Conservation (phyloP, 768 basidiomycete species). For the Suillus ampliporus region DNA sequence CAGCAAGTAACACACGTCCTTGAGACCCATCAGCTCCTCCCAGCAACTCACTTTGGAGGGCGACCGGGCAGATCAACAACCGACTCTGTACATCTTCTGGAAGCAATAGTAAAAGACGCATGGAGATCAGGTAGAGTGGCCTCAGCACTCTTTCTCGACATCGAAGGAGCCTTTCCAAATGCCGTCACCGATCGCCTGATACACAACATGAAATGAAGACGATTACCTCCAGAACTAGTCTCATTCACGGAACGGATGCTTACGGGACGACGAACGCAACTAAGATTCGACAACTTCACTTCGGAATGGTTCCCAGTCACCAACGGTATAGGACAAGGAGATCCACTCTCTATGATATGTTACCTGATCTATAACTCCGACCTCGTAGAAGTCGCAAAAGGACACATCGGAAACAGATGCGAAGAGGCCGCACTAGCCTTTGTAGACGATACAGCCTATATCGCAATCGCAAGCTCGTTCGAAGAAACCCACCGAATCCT, state of each 20-base stretch:
- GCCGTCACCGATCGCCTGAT: conserved; percentile 35
- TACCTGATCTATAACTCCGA: conserved; percentile 41
- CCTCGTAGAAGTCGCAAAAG: conserved; percentile 16
- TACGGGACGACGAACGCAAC: background rate
- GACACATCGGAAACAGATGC: background rate
- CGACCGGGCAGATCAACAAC: conserved; percentile 44
- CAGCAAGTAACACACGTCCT: conserved; percentile 31
- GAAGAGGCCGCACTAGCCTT: conserved; percentile 32
- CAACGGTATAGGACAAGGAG: conserved; percentile 40
- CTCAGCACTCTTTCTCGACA: conserved; percentile 46
- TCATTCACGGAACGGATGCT: conserved; percentile 18
- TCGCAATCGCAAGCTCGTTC: conserved; percentile 31
- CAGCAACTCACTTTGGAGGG: conserved; percentile 44
- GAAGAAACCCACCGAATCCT: conserved; percentile 26
- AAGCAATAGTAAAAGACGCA: conserved; percentile 41
- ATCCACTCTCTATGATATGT: conserved; percentile 35
- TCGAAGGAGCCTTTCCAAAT: conserved; percentile 51
- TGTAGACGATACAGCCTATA: conserved; percentile 35
- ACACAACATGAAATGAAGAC: conserved; percentile 32
- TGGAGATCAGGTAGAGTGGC: conserved; percentile 43
- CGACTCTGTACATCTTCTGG: conserved; percentile 41
- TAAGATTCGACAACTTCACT: conserved; percentile 28
- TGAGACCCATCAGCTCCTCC: conserved; percentile 41
- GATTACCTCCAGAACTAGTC: conserved; percentile 9
- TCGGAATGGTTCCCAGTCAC: conserved; percentile 21